These are phyloP conservation scores for Auricularia sp. DNA, from an alignment of 768 basidiomycete genomes.

Conservation along the genomic window DNA sequence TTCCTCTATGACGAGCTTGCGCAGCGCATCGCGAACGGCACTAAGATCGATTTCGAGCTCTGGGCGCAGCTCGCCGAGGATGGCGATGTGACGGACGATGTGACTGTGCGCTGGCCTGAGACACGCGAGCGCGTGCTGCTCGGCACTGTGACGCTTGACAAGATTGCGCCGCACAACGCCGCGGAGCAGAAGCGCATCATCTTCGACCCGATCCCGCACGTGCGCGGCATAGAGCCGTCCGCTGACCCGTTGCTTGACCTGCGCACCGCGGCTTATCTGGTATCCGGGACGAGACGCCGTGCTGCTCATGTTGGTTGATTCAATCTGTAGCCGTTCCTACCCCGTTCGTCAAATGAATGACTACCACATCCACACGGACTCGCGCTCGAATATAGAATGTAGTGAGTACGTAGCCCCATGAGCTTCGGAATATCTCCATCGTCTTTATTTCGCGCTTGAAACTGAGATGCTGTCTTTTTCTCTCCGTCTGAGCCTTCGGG, in stretches of 20 bases:
- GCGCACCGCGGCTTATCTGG: constrained; percentile 12
- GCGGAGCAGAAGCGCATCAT: constrained; percentile 12
- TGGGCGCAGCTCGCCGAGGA: constrained; percentile 11
- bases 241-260: constrained; percentile 14
- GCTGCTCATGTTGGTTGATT: constrained; percentile 11
- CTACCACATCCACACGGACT: too few species aligned
- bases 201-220: constrained; percentile 14
- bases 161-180: constrained; percentile 4
- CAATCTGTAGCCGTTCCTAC: not conserved
- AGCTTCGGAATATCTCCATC: too few species aligned
- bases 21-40: not conserved
- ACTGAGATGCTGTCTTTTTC: too few species aligned
- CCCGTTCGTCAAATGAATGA: too few species aligned
- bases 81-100: constrained; percentile 12
- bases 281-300: constrained; percentile 11
- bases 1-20: not conserved
- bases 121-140: constrained; percentile 8
- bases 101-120: constrained; percentile 12
- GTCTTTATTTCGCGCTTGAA: too few species aligned
- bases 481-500: too few species aligned
- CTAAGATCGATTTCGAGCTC: constrained; percentile 6
- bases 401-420: too few species aligned
- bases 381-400: too few species aligned
- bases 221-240: constrained; percentile 11
- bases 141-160: constrained; percentile 8